Percentiles rank a stretch among this genome's conserved stretches.
These are phyloP conservation scores for Pleomassaria siparia DNA, from an alignment of 2,329 filamentous ascomycete species.

Conservation along the genomic window DNA sequence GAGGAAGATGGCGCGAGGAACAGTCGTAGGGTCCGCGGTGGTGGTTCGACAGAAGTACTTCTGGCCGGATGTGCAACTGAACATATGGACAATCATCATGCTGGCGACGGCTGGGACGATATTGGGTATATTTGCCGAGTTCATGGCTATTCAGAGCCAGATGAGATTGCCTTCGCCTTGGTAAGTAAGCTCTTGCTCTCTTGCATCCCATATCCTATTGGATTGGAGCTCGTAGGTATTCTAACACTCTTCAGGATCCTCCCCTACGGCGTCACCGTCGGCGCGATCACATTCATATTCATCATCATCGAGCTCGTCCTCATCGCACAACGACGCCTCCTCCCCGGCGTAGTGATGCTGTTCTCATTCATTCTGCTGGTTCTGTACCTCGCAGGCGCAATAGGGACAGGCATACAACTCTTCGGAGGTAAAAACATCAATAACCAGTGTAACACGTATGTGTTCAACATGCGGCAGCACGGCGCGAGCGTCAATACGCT, in stretches of 20 bases:
- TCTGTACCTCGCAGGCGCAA: conserved; percentile 62
- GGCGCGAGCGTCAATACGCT: conserved; percentile 58
- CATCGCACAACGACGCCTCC: conserved; percentile 56
- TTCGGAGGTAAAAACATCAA: conserved; percentile 61
- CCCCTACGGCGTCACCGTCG: conserved; percentile 63
- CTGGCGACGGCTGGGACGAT: conserved; percentile 59
- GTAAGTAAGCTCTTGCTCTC: conserved; percentile 42
- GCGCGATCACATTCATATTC: conserved; percentile 59
- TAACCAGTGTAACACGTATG: conserved; percentile 60
- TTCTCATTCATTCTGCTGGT: conserved; percentile 64
- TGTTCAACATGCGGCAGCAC: conserved; percentile 48
- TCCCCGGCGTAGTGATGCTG: conserved; percentile 62
- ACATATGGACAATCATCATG: conserved; percentile 66
- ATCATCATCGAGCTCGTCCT: conserved; percentile 60
- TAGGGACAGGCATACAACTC: conserved; percentile 64
- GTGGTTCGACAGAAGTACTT: conserved; percentile 57
- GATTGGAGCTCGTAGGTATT: neutral
- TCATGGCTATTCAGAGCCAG: conserved; percentile 60
- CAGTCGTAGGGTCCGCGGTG: conserved; percentile 42
- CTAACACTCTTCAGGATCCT: conserved; percentile 56
- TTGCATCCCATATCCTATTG: conserved; percentile 8
- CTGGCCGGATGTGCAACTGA: conserved; percentile 67
- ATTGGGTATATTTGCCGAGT: conserved; percentile 62
- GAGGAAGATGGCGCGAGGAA: conserved; percentile 44
- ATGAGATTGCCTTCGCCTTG: conserved; percentile 61